Base-by-base conservation (phyloP, 148 eudicot genomes). In the Fagopyrum homotropicum region DNA sequence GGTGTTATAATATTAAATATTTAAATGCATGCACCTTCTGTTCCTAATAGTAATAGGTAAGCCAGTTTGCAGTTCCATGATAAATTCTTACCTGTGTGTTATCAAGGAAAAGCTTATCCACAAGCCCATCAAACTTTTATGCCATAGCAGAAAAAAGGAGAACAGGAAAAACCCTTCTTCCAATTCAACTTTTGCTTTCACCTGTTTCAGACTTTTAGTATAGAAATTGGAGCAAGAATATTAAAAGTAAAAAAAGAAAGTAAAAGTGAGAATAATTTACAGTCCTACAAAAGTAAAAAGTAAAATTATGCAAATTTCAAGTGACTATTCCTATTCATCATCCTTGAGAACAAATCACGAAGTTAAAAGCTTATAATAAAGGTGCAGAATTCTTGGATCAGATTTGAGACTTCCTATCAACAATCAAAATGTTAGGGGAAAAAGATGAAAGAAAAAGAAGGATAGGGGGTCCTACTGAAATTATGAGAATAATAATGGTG, bases 261-360 rank as follows among this genome's bases (percentile, higher is more conserved):
- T 66, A 66, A 66, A 66, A 66, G 71, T 40, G 46, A 5, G 71
- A n/a, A 66, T 66, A 66, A 40, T 64, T 66, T 66, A 40, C 71
- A 12, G 71, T 12, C 71, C 16, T 63, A 35, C 14, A 63, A 63
- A 35, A 61, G 69, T 26, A 11, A 64, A 64, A 6, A 66, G 46
- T 30, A 43, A 49, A 49, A 46, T 40, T 19, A 0, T 35, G 46
- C 11, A 7, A 40, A 40, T 66, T 66, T 66, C 71, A 49, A 49
- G 12, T 49, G 52, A 49, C 52, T 49, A 49, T 49, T 5, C 71
- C 45, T 66, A 61, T 61, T 26, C 30, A 19, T 19, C 63, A 49
- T 19, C 12, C 10, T 19, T 57, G 4, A 19, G 63, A 52, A 52
- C 57, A 6, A 17, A 52, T 52, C n/a, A 52, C 57, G n/a, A 6